Conservation (phyloP, 345 rosid genomes). For the Citrus medica region DNA sequence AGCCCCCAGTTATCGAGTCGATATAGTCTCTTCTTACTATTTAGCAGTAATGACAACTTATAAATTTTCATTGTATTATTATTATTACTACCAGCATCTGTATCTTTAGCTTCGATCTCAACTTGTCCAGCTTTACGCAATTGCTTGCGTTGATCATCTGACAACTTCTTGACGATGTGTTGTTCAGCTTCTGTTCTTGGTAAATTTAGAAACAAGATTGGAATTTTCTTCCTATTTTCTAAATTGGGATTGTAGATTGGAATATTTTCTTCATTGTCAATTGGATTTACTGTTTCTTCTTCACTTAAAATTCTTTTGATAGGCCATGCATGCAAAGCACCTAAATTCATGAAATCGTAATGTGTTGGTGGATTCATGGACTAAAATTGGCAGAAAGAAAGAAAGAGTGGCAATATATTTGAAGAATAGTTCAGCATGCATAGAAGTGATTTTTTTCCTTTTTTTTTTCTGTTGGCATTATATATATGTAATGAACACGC, state of each 20-base stretch:
- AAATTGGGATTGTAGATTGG: too few relatives aligned
- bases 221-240: too few relatives aligned
- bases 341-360: conserved; percentile 4
- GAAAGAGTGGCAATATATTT: not conserved
- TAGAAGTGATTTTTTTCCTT: not conserved
- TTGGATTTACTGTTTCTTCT: not conserved
- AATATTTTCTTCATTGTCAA: too few relatives aligned
- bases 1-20: not conserved
- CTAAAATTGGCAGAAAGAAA: too few relatives aligned
- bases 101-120: not conserved
- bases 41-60: not conserved
- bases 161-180: not conserved
- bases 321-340: not conserved
- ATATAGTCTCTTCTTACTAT: not conserved
- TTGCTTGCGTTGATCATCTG: not conserved
- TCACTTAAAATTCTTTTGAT: not conserved
- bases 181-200: not conserved
- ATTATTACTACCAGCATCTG: not conserved
- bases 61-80: not conserved
- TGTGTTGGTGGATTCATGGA: not conserved
- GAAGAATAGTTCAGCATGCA: not conserved
- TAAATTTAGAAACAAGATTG: not conserved
- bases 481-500: not conserved
- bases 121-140: not conserved
- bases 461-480: not conserved